Evolutionary conservation across 2,329 filamentous ascomycete genomes (phyloP).

Genomic region (Falciphora oryzae): DNA sequence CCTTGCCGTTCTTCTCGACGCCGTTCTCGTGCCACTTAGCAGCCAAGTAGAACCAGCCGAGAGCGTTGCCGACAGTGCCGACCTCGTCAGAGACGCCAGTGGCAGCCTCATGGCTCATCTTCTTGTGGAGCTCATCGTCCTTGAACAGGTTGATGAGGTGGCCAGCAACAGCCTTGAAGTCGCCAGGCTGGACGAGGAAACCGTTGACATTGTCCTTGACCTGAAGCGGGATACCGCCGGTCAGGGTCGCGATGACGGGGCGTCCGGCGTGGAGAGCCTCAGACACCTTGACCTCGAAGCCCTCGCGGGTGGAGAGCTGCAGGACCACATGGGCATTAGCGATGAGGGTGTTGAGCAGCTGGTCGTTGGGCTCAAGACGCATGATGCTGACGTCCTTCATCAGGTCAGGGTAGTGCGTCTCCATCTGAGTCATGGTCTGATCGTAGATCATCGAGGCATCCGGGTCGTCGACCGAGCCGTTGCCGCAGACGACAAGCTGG

Average conservation of each 20-base stretch:
- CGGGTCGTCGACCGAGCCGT: slow-evolving; percentile 75
- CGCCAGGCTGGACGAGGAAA: slow-evolving; percentile 66
- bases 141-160: slow-evolving; percentile 63
- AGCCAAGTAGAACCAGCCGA: slow-evolving; percentile 74
- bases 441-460: slow-evolving; percentile 70
- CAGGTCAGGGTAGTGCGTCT: slow-evolving; percentile 56
- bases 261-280: slow-evolving; percentile 77
- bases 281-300: slow-evolving; percentile 82
- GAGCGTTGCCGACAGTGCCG: slow-evolving; percentile 70
- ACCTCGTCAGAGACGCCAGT: slow-evolving; percentile 74
- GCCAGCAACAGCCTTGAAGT: slow-evolving; percentile 62
- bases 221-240: slow-evolving; percentile 77
- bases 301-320: slow-evolving; percentile 75
- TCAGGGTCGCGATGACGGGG: slow-evolving; percentile 68
- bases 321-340: slow-evolving; percentile 67
- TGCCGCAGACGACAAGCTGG: slow-evolving; percentile 72
- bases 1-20: slow-evolving; percentile 32
- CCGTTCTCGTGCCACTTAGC: slow-evolving; percentile 55
- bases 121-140: slow-evolving; percentile 56
- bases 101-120: slow-evolving; percentile 60
- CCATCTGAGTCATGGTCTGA: slow-evolving; percentile 61
- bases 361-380: slow-evolving; percentile 71
- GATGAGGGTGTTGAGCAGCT: slow-evolving; percentile 71
- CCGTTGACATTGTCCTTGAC: slow-evolving; percentile 66
- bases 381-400: slow-evolving; percentile 64